Percentiles rank a stretch among this genome's conserved stretches.
These are phyloP conservation scores for Pseudomassariella vexata DNA, from an alignment of 2,329 filamentous ascomycete genomes.

Conservation along the genomic window DNA sequence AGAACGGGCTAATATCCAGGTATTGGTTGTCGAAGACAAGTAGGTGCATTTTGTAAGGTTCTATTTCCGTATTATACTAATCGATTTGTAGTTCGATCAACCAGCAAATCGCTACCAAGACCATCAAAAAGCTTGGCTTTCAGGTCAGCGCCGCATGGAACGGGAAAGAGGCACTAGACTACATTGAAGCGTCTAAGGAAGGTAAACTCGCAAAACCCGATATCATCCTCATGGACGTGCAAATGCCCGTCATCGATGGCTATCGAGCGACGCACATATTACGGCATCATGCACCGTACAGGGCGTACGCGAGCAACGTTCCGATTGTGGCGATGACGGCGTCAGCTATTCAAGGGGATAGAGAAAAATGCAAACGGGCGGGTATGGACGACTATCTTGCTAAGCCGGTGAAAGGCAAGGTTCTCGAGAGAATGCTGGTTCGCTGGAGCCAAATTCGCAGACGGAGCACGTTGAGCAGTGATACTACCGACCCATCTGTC, in stretches of 20 bases:
- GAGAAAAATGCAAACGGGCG: conserved; percentile 65
- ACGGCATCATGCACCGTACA: conserved; percentile 62
- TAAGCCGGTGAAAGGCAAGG: conserved; percentile 66
- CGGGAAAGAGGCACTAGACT: conserved; percentile 72
- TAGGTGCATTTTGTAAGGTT: conserved; percentile 36
- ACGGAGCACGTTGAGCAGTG: conserved; percentile 13
- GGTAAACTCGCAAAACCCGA: conserved; percentile 55
- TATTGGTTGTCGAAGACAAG: conserved; percentile 82
- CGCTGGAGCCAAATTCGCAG: conserved; percentile 51
- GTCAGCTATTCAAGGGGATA: conserved; percentile 70
- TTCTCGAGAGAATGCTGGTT: conserved; percentile 65
- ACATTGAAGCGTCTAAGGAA: conserved; percentile 51
- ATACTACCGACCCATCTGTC: conserved; percentile 19
- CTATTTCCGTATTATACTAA: conserved; percentile 7
- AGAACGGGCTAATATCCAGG: conserved; percentile 58
- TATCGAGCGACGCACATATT: conserved; percentile 72
- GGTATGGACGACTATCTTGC: conserved; percentile 74
- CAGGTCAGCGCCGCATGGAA: conserved; percentile 69
- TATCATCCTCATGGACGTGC: conserved; percentile 74
- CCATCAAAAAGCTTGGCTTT: conserved; percentile 69
- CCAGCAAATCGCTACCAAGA: conserved; percentile 71
- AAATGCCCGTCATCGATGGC: conserved; percentile 72
- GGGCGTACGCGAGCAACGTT: conserved; percentile 50
- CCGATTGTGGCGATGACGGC: conserved; percentile 81
- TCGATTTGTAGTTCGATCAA: conserved; percentile 50